phyloP scores from a whole-genome alignment of 352 stramenopile species.

The Phytophthora vignae region DNA sequence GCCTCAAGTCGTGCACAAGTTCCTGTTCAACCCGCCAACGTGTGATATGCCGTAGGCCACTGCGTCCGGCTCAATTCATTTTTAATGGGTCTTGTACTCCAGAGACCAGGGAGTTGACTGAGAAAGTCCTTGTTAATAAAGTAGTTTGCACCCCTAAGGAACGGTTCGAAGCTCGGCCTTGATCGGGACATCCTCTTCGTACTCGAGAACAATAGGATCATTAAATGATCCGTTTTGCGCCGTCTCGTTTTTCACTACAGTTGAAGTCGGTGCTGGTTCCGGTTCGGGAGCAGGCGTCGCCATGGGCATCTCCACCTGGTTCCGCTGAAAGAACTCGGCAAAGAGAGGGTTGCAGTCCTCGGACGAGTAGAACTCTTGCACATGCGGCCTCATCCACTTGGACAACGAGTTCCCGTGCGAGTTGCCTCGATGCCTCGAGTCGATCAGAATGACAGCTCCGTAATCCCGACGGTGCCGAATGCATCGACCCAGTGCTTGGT shows the following conservation, averaged over 20 bases:
- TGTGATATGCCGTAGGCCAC: conserved; percentile 8
- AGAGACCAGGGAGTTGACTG: not conserved
- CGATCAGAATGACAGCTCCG: conserved; percentile 96
- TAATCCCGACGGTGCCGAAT: conserved; percentile 99
- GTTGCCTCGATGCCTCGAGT: conserved; percentile 80
- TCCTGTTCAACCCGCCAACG: conserved; percentile 15
- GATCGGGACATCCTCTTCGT: conserved; percentile 39
- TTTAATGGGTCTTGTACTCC: not conserved
- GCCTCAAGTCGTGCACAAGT: conserved; percentile 26
- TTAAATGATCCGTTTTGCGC: conserved; percentile 1
- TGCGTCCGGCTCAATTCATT: not conserved
- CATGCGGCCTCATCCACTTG: conserved; percentile 78
- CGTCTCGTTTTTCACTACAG: not conserved
- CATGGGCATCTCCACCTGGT: conserved; percentile 47
- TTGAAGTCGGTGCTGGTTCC: not conserved
- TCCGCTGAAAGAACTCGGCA: conserved; percentile 64
- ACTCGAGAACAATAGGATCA: conserved; percentile 46
- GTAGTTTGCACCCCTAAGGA: conserved; percentile 6
- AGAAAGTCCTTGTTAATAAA: not conserved
- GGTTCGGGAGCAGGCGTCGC: conserved; percentile 15
- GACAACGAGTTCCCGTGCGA: conserved; percentile 63
- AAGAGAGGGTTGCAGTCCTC: conserved; percentile 60
- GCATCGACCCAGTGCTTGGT: conserved; percentile 98
- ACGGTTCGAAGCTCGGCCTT: conserved; percentile 15
- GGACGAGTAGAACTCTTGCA: conserved; percentile 67